Percentiles rank a stretch among this genome's conserved stretches.
These are phyloP conservation scores for Platanus orientalis DNA, from an alignment of 164 flowering plant species.

Conservation along the genomic window DNA sequence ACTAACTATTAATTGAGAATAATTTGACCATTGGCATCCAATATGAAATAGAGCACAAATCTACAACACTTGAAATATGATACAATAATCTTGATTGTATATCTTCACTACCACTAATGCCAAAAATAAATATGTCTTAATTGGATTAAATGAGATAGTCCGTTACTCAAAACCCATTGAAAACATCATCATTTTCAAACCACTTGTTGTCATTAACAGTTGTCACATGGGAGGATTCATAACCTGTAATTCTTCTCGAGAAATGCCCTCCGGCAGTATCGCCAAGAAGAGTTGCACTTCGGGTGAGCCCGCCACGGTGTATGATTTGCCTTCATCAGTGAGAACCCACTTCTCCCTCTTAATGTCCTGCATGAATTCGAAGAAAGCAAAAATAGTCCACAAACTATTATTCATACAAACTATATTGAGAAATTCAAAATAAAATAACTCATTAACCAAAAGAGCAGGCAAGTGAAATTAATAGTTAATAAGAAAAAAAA, in stretches of 20 bases:
- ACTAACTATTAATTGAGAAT: not conserved
- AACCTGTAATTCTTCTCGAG: conserved; percentile 69
- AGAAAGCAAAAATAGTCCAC: not conserved
- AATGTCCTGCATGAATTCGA: conserved; percentile 52
- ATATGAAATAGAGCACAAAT: not conserved
- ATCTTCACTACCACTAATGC: no score
- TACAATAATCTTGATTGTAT: no score
- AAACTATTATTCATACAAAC: not conserved
- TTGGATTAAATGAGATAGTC: not conserved
- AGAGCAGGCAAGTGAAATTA: no score
- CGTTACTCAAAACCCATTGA: not conserved
- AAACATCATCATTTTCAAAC: no score
- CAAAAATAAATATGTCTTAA: no score
- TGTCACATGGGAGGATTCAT: not conserved
- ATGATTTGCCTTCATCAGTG: conserved; percentile 68
- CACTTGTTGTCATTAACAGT: no score
- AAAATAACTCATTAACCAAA: not conserved
- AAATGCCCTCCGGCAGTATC: conserved; percentile 78
- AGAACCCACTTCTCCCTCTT: conserved; percentile 81
- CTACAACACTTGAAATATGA: no score
- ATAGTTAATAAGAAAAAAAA: no score
- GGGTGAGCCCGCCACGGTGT: conserved; percentile 70
- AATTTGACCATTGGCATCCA: not conserved
- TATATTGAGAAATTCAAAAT: not conserved
- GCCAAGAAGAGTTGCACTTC: conserved; percentile 71